These are phyloP conservation scores for Talaromyces piceae DNA, from an alignment of 2,329 filamentous ascomycete genomes.

Conservation along the genomic window DNA sequence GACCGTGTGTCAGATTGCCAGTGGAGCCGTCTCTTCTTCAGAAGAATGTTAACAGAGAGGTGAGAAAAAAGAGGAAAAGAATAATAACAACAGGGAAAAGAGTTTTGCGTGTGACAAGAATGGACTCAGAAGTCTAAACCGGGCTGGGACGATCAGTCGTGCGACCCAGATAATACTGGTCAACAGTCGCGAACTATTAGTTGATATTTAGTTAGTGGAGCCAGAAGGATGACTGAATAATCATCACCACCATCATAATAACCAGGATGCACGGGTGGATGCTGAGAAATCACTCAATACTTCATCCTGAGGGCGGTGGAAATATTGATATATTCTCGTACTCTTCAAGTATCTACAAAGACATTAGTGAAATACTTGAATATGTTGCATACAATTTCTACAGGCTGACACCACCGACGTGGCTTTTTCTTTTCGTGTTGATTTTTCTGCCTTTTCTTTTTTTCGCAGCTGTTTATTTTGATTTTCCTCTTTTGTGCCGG, in stretches of 20 bases:
- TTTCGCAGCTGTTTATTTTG: slow-evolving; percentile 25
- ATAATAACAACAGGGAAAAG: too few relatives aligned
- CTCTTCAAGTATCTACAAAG: background rate
- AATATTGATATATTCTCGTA: too few relatives aligned
- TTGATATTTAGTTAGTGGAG: background rate
- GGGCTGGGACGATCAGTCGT: too few relatives aligned
- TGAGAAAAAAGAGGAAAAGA: background rate
- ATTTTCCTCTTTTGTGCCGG: slow-evolving; percentile 19
- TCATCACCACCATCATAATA: background rate
- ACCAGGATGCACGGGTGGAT: too few relatives aligned
- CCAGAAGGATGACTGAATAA: background rate
- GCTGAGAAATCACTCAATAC: too few relatives aligned
- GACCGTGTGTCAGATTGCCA: too few relatives aligned
- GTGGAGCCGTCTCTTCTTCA: background rate
- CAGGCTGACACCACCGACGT: background rate
- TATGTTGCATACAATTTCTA: too few relatives aligned
- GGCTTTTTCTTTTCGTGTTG: background rate
- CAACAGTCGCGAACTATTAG: background rate
- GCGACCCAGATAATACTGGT: too few relatives aligned
- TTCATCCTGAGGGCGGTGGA: too few relatives aligned
- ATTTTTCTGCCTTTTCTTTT: slow-evolving; percentile 5
- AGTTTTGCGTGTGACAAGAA: background rate
- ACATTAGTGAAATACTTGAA: too few relatives aligned
- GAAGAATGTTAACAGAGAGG: background rate
- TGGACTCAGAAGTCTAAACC: too few relatives aligned